Conservation (phyloP, 768 basidiomycete species). For the Leccinum sublutescens region DNA sequence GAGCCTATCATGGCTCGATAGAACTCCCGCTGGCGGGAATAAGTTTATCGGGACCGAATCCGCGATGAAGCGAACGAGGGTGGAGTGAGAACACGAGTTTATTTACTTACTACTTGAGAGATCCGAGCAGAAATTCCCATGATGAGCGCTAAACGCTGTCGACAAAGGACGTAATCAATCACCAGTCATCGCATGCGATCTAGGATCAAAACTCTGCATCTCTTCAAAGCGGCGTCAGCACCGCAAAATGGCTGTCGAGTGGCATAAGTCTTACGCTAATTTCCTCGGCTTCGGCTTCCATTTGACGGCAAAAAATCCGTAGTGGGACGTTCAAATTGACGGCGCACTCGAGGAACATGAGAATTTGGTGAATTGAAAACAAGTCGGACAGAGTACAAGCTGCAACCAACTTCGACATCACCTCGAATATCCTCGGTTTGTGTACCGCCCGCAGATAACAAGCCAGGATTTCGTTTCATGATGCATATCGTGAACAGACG, state of each 20-base stretch:
- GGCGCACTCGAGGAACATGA: neutral
- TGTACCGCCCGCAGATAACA: neutral
- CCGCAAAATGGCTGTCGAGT: neutral
- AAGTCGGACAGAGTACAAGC: neutral
- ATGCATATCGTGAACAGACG: neutral
- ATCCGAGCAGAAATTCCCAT: neutral
- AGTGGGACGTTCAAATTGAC: neutral
- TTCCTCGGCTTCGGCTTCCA: neutral
- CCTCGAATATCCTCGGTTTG: neutral
- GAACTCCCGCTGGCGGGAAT: neutral
- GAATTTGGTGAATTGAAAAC: neutral
- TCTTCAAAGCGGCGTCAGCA: neutral
- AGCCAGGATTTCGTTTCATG: neutral
- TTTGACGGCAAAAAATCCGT: neutral
- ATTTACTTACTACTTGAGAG: neutral
- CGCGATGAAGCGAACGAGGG: neutral
- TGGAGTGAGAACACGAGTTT: neutral
- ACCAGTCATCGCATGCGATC: neutral
- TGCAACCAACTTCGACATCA: neutral
- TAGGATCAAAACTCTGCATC: neutral
- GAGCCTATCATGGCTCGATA: neutral
- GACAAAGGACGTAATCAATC: neutral
- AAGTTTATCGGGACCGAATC: neutral
- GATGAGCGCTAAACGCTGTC: neutral
- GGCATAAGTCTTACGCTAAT: neutral